Percentiles rank a stretch among this genome's conserved stretches.
phyloP scores from a whole-genome alignment of 805 yeast species.

The Wickerhamomyces chambardii region DNA sequence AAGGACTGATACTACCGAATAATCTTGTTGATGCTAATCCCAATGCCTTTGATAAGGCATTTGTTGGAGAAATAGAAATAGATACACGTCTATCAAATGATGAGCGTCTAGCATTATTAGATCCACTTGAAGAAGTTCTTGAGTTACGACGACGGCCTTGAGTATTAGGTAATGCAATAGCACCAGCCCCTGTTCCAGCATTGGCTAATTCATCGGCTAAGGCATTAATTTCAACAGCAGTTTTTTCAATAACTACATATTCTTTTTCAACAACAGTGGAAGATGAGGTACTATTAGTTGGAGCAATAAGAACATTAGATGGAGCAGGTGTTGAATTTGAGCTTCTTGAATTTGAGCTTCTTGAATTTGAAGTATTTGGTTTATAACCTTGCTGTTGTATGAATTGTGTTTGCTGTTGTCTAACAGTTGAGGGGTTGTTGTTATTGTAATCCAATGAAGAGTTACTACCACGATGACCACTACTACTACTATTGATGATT shows the following conservation, averaged over 20 bases:
- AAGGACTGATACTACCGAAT: slow-evolving; percentile 42
- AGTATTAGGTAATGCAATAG: slow-evolving; percentile 24
- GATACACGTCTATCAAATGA: slow-evolving; percentile 59
- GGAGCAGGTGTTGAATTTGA: too few species aligned
- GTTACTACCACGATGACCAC: too few species aligned
- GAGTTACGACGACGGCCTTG: slow-evolving; percentile 25
- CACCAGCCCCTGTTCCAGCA: slow-evolving; percentile 45
- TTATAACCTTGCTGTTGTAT: slow-evolving; percentile 1
- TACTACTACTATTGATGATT: slow-evolving; percentile 1
- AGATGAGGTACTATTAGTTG: slow-evolving; percentile 18
- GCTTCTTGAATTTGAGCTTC: not conserved
- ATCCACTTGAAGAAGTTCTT: slow-evolving; percentile 37
- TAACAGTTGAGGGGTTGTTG: not conserved
- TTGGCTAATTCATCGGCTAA: slow-evolving; percentile 85
- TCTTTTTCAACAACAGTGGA: slow-evolving; percentile 65
- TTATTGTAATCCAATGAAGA: slow-evolving; percentile 5
- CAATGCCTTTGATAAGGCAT: slow-evolving; percentile 81
- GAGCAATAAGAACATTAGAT: too few species aligned
- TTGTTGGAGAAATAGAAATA: slow-evolving; percentile 66
- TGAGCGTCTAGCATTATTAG: slow-evolving; percentile 42
- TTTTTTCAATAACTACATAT: slow-evolving; percentile 90
- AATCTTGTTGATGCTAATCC: slow-evolving; percentile 82
- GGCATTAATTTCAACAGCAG: slow-evolving; percentile 92
- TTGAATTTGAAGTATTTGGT: not conserved
- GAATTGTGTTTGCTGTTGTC: slow-evolving; percentile 1